Conservation (phyloP, 805 yeast genomes). For the Suhomyces emberorum region DNA sequence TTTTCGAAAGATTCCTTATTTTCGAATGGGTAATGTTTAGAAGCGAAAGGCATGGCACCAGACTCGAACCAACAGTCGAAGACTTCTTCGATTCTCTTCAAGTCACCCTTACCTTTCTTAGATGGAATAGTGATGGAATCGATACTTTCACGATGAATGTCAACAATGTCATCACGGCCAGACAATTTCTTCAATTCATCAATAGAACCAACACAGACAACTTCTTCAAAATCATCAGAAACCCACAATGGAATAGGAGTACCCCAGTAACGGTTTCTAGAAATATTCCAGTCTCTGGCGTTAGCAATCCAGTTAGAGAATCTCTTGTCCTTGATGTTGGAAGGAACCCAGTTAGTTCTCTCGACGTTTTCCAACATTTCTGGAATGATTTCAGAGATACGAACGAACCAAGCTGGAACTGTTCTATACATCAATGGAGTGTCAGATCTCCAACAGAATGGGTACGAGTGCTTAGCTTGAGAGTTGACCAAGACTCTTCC, state of each 20-base stretch:
- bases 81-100: slow-evolving; percentile 93
- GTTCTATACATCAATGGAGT: slow-evolving; percentile 95
- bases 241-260: slow-evolving; percentile 99
- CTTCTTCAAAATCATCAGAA: slow-evolving; percentile 86
- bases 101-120: slow-evolving; percentile 76
- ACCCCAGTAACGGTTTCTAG: slow-evolving; percentile 99
- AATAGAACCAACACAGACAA: slow-evolving; percentile 90
- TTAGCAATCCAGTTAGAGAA: slow-evolving; percentile 97
- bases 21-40: slow-evolving; percentile 96
- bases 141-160: slow-evolving; percentile 89
- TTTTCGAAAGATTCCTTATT: slow-evolving; percentile 62
- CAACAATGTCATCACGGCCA: slow-evolving; percentile 78
- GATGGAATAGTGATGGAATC: slow-evolving; percentile 94
- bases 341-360: slow-evolving; percentile 93
- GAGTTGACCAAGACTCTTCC: slow-evolving; percentile 74
- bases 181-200: slow-evolving; percentile 81
- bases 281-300: slow-evolving; percentile 98
- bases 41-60: slow-evolving; percentile 98
- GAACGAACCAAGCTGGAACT: slow-evolving; percentile 98
- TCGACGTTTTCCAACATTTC: slow-evolving; percentile 84
- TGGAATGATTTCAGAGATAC: slow-evolving; percentile 83
- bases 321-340: slow-evolving; percentile 85
- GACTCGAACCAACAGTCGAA: slow-evolving; percentile 99
- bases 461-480: slow-evolving; percentile 93
- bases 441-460: slow-evolving; percentile 99